Evolutionary conservation across 768 basidiomycete species (phyloP), one percentile per base, ranked within the genome.

Genomic region (Phaeotremella fagi): DNA sequence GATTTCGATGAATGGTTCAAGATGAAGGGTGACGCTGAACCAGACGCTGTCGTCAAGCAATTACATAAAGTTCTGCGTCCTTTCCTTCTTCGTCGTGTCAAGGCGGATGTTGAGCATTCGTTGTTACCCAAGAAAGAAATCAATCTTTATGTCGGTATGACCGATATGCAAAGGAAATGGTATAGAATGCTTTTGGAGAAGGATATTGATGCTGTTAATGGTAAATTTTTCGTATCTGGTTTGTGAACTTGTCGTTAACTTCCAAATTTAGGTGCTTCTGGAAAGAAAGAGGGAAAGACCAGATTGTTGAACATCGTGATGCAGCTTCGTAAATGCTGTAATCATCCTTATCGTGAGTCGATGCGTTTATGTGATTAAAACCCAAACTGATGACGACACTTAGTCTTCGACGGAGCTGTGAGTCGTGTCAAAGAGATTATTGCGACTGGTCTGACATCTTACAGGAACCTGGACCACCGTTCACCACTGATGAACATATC

Each of bases 261-360:
- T n/a, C n/a, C n/a, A n/a, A n/a, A n/a, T n/a, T n/a, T 28, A 88
- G 88, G 89, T 35, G 78, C 91, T 27, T 88, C 89, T 1, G 90
- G 92, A 6, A 97, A 95, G 81, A 98, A 98, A 72, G 95, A 99
- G 73, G 94, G 94, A 50, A 99, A 98, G 78, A 97, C 92, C 3
- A 79, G 94, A 28, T 75, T 98, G 46, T 90, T 97, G 85, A 99
- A 98, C 72, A 91, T 99, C 80, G 95, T 98, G 56, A 98, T 98
- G 95, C 95, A 99, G 80, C 82, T 88, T 18, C 47, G 75, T 49
- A 76, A 76, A 54, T 76, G 75, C 61, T 76, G 75, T 55, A 76
- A 76, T 49, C 75, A 76, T 49, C 75, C 75, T 23, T 76, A 76
- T 50, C 58, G 74, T 75, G 45, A 70, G 72, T 59, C 3, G 16